Base-by-base conservation (phyloP, 768 basidiomycete species). In the Mycena vulgaris region DNA sequence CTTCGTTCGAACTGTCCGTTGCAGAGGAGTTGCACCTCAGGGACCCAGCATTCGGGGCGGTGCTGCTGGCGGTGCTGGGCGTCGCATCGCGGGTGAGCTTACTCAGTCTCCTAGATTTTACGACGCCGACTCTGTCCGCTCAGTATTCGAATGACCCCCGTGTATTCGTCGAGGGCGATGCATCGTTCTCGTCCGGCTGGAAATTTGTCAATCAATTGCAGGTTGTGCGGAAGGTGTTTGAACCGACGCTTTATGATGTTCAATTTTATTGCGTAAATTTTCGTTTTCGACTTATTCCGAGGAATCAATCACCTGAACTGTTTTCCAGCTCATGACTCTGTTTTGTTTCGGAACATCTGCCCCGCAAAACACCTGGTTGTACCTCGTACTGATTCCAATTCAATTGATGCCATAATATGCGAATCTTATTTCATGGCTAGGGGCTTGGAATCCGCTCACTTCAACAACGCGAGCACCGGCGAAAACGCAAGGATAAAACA, bases 381-480 rank as follows among this genome's bases (percentile, higher is more conserved):
- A 67, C 51, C 48, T 70, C 23, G 71, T 72, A 65, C 30, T 45
- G n/a, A 19, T 27, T 30, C 37, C 5, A 25, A 19, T 51, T 21
- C 17, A 21, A 2, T 30, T 14, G 21, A 23, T 17, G 25, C 1
- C 27, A 37, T 28, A 16, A 17, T 14, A 23, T 13, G 9, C 14
- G 4, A n/a, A 21, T 11, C 33, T 55, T 7, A 45, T 28, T 9
- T 8, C 10, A 28, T 59, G 0, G 19, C 6, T 39, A 72, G 56
- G 89, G 71, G 9, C 77, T 87, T 16, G 86, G 86, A 42, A 79
- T 90, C 33, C 86, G 89, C 7, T 78, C 85, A 11, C 82, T 86
- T 8, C 85, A 89, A 75, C 89, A 90, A 63, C 82, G 89, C 37
- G 86, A 84, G 7, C 89, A 90, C 66, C 79, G 85, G 17, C 78